These are phyloP conservation scores for Desmodesmus armatus DNA, from an alignment of 139 green algal species.

Conservation along the genomic window DNA sequence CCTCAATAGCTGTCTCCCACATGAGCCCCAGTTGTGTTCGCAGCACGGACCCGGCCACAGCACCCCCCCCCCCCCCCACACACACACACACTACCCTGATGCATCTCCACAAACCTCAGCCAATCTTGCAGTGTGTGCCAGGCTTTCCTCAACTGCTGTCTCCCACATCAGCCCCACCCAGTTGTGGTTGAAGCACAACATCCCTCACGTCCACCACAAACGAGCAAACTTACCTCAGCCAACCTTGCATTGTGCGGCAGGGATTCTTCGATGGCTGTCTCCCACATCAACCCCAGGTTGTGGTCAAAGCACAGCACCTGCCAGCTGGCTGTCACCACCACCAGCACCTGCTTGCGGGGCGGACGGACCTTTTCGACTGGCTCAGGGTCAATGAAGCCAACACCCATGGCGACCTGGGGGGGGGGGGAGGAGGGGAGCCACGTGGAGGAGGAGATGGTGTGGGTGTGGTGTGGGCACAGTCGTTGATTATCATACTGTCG, in stretches of 20 bases:
- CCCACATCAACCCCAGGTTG: slow-evolving; percentile 95
- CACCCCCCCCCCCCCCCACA: not conserved
- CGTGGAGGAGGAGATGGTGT: not conserved
- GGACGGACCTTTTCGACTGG: slow-evolving; percentile 62
- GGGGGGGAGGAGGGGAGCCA: not conserved
- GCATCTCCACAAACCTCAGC: slow-evolving; percentile 75
- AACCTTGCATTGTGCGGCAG: slow-evolving; percentile 72
- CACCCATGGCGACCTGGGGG: slow-evolving; percentile 73
- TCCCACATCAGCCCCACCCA: slow-evolving; percentile 88
- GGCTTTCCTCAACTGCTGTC: slow-evolving; percentile 59
- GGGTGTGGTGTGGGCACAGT: not conserved
- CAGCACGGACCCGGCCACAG: slow-evolving; percentile 49
- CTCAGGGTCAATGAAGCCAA: slow-evolving; percentile 83
- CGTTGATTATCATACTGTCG: not conserved
- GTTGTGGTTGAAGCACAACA: slow-evolving; percentile 94
- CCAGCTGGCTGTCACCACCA: slow-evolving; percentile 87
- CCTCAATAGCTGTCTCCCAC: slow-evolving; percentile 80
- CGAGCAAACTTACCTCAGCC: slow-evolving; percentile 62
- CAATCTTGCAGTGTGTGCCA: slow-evolving; percentile 70
- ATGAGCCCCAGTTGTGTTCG: slow-evolving; percentile 95
- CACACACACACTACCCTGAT: slow-evolving; percentile 60
- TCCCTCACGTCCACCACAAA: not conserved
- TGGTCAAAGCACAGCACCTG: slow-evolving; percentile 93
- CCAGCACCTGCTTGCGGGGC: slow-evolving; percentile 88
- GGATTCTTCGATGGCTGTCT: slow-evolving; percentile 64